phyloP scores from a whole-genome alignment of 495 filamentous ascomycete genomes.

The Cercophora newfieldiana region DNA sequence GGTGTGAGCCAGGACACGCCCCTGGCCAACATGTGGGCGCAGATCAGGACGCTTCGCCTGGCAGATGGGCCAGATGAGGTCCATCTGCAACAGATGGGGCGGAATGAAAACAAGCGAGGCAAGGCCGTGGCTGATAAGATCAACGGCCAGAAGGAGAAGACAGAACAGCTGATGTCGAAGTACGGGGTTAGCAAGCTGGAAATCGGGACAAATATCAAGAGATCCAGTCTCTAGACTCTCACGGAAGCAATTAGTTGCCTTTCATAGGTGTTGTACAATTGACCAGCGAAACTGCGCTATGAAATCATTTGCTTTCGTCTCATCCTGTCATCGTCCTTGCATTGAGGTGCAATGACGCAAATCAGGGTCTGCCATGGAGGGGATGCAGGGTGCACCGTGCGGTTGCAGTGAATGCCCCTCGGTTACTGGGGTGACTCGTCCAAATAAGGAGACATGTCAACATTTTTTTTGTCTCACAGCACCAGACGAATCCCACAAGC shows the following conservation, averaged over 20 bases:
- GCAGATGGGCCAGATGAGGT: conserved; percentile 95
- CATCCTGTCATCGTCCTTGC: not conserved
- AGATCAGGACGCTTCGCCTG: conserved; percentile 76
- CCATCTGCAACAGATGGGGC: conserved; percentile 86
- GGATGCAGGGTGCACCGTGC: conserved; percentile 2
- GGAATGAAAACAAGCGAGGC: conserved; percentile 74
- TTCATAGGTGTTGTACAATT: not conserved
- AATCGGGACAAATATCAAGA: conserved; percentile 52
- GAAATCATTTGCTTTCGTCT: not conserved
- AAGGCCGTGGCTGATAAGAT: conserved; percentile 64
- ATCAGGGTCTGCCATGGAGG: not conserved
- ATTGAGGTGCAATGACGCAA: not conserved
- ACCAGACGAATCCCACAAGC: not conserved
- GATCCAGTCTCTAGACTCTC: conserved; percentile 50
- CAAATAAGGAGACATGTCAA: conserved; percentile 32
- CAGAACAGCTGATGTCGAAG: conserved; percentile 64
- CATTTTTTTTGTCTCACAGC: conserved; percentile 24
- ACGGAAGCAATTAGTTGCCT: no score
- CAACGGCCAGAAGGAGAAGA: conserved; percentile 62
- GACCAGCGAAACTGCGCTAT: not conserved
- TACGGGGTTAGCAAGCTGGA: conserved; percentile 53
- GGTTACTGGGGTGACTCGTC: conserved; percentile 14
- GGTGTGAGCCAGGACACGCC: conserved; percentile 91
- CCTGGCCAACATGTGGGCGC: conserved; percentile 82
- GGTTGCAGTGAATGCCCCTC: conserved; percentile 16